phyloP scores from a whole-genome alignment of 2,329 filamentous ascomycete genomes.

The Cryphonectria japonica region DNA sequence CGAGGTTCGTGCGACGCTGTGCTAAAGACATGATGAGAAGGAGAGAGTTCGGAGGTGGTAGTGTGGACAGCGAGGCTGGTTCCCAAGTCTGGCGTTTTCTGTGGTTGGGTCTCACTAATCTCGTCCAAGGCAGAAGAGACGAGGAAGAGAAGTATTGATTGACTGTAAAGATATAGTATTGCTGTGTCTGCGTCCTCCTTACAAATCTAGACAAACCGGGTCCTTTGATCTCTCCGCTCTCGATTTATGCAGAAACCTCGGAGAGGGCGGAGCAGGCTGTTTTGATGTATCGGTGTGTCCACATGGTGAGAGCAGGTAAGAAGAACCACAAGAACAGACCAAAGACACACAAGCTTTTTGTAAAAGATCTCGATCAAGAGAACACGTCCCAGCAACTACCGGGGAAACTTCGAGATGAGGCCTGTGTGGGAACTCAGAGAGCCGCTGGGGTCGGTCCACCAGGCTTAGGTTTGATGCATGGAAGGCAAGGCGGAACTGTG shows the following conservation, averaged over 20 bases:
- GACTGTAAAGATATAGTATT: not conserved
- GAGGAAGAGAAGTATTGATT: not conserved
- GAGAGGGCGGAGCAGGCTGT: not conserved
- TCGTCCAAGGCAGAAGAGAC: not conserved
- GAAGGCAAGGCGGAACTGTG: not conserved
- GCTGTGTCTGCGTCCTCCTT: not conserved
- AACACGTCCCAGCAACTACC: not conserved
- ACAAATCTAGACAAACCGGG: not conserved
- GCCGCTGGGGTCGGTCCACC: not conserved
- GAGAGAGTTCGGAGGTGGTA: not conserved
- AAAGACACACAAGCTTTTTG: not conserved
- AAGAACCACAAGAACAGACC: not conserved
- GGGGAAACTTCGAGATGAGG: not conserved
- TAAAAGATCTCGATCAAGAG: not conserved
- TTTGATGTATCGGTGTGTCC: too few species aligned
- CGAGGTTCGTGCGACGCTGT: constrained; percentile 27
- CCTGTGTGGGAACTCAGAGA: constrained; percentile 1
- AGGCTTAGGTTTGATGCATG: not conserved
- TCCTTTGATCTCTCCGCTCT: not conserved
- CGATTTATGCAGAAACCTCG: not conserved
- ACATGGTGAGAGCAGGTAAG: not conserved
- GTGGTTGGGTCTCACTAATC: not conserved
- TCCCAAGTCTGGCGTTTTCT: not conserved
- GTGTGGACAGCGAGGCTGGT: not conserved
- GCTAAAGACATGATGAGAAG: constrained; percentile 22